phyloP scores from a whole-genome alignment of 202 grass and related monocot genomes.

The Schoenoplectus tabernaemontani region DNA sequence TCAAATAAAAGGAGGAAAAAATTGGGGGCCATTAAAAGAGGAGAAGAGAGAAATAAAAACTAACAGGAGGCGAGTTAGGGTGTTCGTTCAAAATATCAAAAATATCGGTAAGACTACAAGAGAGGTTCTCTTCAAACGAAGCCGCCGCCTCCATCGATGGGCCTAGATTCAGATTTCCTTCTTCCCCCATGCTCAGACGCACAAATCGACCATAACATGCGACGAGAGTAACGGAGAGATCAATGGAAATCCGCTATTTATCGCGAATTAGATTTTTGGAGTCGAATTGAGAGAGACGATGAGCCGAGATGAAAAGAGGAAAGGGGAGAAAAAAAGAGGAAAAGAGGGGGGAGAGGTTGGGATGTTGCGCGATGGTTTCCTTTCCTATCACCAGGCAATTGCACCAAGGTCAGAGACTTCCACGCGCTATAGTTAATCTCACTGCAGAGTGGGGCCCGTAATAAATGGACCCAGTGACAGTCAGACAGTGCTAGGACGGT shows the following conservation, averaged over 20 bases:
- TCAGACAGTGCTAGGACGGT: neutral
- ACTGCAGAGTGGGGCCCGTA: neutral
- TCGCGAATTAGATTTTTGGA: neutral
- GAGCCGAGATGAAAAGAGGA: neutral
- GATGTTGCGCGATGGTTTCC: constrained; percentile 20
- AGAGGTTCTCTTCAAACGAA: neutral
- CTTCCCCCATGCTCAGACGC: neutral
- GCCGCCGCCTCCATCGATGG: neutral
- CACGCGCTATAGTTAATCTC: neutral
- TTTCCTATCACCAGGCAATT: too few relatives aligned
- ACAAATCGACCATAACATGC: constrained; percentile 1
- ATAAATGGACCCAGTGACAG: neutral
- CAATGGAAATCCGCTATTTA: neutral
- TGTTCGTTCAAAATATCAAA: constrained; percentile 17
- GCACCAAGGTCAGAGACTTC: too few relatives aligned
- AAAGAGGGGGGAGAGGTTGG: neutral
- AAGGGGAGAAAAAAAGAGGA: neutral
- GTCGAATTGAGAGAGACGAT: neutral
- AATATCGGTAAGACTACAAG: constrained; percentile 12
- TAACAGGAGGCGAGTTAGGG: neutral
- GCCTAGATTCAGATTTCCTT: constrained; percentile 22
- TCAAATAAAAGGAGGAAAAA: neutral
- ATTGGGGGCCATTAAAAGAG: too few relatives aligned
- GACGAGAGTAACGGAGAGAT: neutral
- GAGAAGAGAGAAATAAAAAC: neutral